Evolutionary conservation across 2,329 filamentous ascomycete species (phyloP).

Genomic region (Lachnellula suecica): DNA sequence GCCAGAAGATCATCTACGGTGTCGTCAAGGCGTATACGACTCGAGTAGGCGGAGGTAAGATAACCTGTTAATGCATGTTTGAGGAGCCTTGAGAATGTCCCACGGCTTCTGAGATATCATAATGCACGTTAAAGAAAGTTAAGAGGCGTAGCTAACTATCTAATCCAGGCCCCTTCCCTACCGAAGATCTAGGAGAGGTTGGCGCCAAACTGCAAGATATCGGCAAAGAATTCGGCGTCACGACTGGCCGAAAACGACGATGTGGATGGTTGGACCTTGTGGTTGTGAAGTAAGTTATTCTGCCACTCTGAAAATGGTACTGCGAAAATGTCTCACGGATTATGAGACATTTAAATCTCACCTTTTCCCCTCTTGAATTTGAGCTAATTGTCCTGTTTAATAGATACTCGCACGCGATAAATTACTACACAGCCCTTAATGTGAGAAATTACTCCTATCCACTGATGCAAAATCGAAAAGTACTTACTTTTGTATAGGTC

Average conservation of each 20-base stretch:
- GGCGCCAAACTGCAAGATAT: constrained; percentile 48
- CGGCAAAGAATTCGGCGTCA: constrained; percentile 41
- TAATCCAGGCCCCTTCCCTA: constrained; percentile 66
- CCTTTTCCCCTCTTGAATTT: too few species aligned
- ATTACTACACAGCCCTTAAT: constrained; percentile 45
- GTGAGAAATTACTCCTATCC: too few species aligned
- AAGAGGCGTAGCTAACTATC: too few species aligned
- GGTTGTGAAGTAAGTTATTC: constrained; percentile 35
- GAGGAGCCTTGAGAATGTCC: too few species aligned
- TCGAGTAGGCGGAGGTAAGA: too few species aligned
- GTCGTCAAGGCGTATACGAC: constrained; percentile 71
- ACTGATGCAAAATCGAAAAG: too few species aligned
- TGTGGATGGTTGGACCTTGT: constrained; percentile 59
- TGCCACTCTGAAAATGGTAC: constrained; percentile 28
- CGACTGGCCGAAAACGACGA: constrained; percentile 54
- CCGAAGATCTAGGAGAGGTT: constrained; percentile 50
- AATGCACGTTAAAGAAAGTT: too few species aligned
- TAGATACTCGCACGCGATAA: not conserved
- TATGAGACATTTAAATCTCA: too few species aligned
- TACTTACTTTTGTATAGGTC: too few species aligned
- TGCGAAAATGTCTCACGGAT: not conserved
- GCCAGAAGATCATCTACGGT: constrained; percentile 61
- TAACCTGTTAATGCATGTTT: too few species aligned
- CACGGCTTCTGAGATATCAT: too few species aligned
- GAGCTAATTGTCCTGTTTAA: not conserved